Base-by-base conservation (phyloP, 2,329 filamentous ascomycete species). In the Diplodia intermedia region DNA sequence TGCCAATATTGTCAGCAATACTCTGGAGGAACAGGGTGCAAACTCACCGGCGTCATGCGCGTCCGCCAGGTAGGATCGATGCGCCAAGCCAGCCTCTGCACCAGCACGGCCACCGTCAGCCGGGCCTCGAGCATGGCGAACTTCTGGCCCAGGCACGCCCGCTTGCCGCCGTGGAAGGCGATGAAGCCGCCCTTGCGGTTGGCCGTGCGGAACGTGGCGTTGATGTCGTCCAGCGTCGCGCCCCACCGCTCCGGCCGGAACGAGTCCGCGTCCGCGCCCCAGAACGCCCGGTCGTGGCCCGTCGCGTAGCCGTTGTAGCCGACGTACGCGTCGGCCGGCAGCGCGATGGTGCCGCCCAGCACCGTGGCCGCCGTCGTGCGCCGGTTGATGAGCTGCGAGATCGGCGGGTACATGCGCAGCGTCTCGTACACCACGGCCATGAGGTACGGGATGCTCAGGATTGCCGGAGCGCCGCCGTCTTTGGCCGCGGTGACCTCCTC, bases 361-460 rank as follows among this genome's bases (percentile, higher is more conserved):
- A 55, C 69, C 14, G 76, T 74, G 0, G 78, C 72, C 2, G 71
- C 69, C 0, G 78, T 79, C 4, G 78, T 78, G 31, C 72, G 65
- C 6, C 83, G 79, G 66, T 85, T 85, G 70, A 85, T 81, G 52
- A 86, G 76, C 68, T 85, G 83, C 0, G 78, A 80, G 62, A 86
- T 80, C 8, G 84, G 83, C 0, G 84, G 84, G 67, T 82, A 83
- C 55, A 86, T 76, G 1, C 84, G 81, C 14, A 85, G 77, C 26
- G 77, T 74, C 65, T 86, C 83, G 69, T 82, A 81, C 23, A 85
- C 74, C 29, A 82, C 77, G 0, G 83, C 75, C 1, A 79, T 82
- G 6, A 85, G 74, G 38, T 79, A 78, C 0, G 83, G 82, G 33
- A 84, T 74, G 40, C 20, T 50, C 18, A 50, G 31, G 40, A 57